Percentiles rank a stretch among this genome's conserved stretches.
phyloP scores from a whole-genome alignment of 495 filamentous ascomycete species.

The Aspergillus sparsus region DNA sequence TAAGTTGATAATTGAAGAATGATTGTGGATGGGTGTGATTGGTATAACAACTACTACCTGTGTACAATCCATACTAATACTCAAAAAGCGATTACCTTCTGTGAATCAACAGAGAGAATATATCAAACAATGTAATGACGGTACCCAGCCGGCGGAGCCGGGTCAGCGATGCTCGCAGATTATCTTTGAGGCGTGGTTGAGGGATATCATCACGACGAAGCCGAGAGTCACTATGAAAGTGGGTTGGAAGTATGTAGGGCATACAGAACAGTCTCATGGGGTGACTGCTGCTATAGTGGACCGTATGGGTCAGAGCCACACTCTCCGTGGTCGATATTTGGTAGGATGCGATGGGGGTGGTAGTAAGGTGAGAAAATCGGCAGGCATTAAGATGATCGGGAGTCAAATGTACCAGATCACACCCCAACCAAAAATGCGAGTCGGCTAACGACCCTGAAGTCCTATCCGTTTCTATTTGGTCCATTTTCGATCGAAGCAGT shows the following conservation, averaged over 20 bases:
- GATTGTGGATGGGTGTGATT: not conserved
- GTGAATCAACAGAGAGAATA: conserved; percentile 11
- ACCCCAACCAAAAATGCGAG: not conserved
- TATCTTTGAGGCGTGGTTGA: conserved; percentile 26
- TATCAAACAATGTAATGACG: conserved; percentile 19
- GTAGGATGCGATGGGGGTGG: conserved; percentile 31
- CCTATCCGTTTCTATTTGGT: conserved; percentile 28
- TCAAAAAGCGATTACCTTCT: conserved; percentile 5
- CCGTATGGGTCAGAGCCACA: conserved; percentile 5
- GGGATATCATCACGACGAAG: conserved; percentile 13
- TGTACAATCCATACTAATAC: not conserved
- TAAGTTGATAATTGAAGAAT: not conserved
- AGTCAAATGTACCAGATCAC: conserved; percentile 24
- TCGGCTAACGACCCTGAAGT: conserved; percentile 10
- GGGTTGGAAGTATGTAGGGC: conserved; percentile 24
- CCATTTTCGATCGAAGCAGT: conserved; percentile 35
- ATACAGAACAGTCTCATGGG: conserved; percentile 17
- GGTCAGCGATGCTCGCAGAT: conserved; percentile 28
- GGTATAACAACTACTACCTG: not conserved
- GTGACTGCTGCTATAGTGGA: conserved; percentile 22
- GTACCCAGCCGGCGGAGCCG: conserved; percentile 15
- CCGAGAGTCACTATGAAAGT: conserved; percentile 5
- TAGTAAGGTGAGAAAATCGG: conserved; percentile 26
- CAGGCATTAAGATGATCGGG: conserved; percentile 27
- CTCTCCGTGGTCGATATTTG: conserved; percentile 23